Evolutionary conservation across 352 stramenopile genomes (phyloP), one percentile per base, ranked within the genome.

Genomic region (Globisporangium orthogonon): DNA sequence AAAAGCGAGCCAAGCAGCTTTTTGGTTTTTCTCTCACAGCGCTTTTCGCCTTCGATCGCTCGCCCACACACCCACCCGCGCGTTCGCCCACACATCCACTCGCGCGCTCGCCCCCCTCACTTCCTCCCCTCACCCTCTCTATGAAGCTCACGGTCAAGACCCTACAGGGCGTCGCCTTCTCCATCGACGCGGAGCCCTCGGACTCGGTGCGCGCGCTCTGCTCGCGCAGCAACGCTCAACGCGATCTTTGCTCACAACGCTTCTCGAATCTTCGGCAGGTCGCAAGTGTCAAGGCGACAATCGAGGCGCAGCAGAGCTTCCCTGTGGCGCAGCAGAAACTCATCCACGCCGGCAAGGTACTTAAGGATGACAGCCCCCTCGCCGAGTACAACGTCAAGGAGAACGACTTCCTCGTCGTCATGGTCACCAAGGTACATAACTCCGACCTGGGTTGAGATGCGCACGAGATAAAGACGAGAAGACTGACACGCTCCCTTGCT

Each of bases 71-170:
- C 33, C 10, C 44, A 49, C n/a, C 30, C 43, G 17, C n/a, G 4
- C 7, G 18, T 3, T 30, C 51, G 39, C 40, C 13, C 6, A 23
- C 23, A 23, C 44, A 14, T 18, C 15, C 44, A 49, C n/a, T 48
- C 43, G 17, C n/a, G 4, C 7, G 18, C 4, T 30, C 51, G 39
- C 40, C 13, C 6, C 28, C n/a, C 39, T 47, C 55, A 4, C n/a
- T 41, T n/a, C 23, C 23, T 5, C 28, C 2, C 35, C 4, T 30
- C 3, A 13, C 11, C 7, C 15, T n/a, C 52, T 15, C 48, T 11
- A 94, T 94, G 84, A 94, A 91, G 78, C 79, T 92, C 54, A 90
- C 84, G 43, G 80, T 92, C 47, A 94, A 94, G 77, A 94, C 84
- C 51, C 69, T 92, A 28, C 82, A 92, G 65, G 84, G 84, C 65